Evolutionary conservation across 2,329 filamentous ascomycete genomes (phyloP), one percentile per base, ranked within the genome.

Genomic region (Herpomyces periplanetae): DNA sequence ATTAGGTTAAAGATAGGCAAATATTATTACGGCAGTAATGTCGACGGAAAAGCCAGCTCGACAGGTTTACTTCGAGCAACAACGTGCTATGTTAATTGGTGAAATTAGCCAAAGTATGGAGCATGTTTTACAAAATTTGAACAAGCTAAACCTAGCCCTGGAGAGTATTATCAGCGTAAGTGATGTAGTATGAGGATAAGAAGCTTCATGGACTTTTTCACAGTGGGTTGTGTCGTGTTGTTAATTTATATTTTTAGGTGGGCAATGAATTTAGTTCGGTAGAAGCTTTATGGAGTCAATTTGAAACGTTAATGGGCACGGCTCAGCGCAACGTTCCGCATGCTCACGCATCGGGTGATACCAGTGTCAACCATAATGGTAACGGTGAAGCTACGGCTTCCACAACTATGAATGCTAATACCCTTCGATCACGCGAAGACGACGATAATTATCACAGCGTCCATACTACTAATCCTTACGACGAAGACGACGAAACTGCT

Each of bases 211-310:
- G 6, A 6, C 6, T 5, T 6, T 10, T 17, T 11, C 16, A 13
- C 16, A 11, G 11, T n/a, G 11, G 13, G n/a, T 10, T 13, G 4
- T 8, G 8, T 12, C 19, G 10, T 17, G 16, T n/a, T 16, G 15
- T 15, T 7, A n/a, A 20, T 13, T 8, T 13, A 14, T 8, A 16
- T 5, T 11, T 14, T 10, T 21, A 68, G 59, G 60, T 96, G 20
- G 80, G 80, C 14, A 87, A 87, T 39, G 80, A 96, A 33, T 88
- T 96, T 40, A 61, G 65, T n/a, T 73, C 69, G 3, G 80, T 96
- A 16, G 80, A 96, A 38, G 71, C 69, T 12, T 49, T 96, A 8
- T 96, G 80, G 80, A 84, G 66, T 15, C 69, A 85, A 32, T 91
- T 96, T 33, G 80, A 96, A 42, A 65, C 61, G 28, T 73, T 91